These are phyloP conservation scores for Wickerhamiella sorbophila DNA, from an alignment of 805 yeast species.

Conservation along the genomic window DNA sequence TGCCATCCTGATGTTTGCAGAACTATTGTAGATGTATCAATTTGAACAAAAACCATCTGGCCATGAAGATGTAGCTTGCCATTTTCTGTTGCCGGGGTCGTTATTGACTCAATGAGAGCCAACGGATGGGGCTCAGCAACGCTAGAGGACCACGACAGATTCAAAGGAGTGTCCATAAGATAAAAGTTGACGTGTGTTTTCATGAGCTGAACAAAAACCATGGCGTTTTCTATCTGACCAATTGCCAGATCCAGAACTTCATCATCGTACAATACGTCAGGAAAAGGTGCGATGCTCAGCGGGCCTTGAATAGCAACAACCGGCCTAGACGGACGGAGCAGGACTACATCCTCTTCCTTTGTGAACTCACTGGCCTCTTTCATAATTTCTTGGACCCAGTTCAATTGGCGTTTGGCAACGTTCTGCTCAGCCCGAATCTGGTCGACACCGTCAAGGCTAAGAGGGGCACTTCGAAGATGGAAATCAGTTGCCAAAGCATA, in stretches of 20 bases:
- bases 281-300: constrained; percentile 38
- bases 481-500: constrained; percentile 22
- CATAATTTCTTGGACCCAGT: constrained; percentile 5
- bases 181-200: constrained; percentile 7
- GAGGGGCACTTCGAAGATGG: not conserved
- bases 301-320: constrained; percentile 37
- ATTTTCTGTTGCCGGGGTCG: not conserved
- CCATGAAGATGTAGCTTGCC: not conserved
- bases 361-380: not conserved
- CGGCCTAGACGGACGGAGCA: constrained; percentile 5
- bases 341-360: not conserved
- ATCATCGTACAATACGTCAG: constrained; percentile 36
- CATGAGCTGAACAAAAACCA: constrained; percentile 11
- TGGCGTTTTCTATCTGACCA: constrained; percentile 4
- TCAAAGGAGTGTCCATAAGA: constrained; percentile 4
- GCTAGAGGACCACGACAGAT: constrained; percentile 3
- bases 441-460: not conserved
- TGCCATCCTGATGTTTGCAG: not conserved
- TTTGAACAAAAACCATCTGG: not conserved
- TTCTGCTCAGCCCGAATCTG: constrained; percentile 4
- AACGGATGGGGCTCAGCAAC: not conserved
- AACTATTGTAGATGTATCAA: not conserved
- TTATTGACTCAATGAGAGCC: constrained; percentile 8
- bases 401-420: constrained; percentile 5
- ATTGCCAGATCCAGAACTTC: constrained; percentile 27